phyloP scores from a whole-genome alignment of 164 flowering plant species.

The Piper betle region DNA sequence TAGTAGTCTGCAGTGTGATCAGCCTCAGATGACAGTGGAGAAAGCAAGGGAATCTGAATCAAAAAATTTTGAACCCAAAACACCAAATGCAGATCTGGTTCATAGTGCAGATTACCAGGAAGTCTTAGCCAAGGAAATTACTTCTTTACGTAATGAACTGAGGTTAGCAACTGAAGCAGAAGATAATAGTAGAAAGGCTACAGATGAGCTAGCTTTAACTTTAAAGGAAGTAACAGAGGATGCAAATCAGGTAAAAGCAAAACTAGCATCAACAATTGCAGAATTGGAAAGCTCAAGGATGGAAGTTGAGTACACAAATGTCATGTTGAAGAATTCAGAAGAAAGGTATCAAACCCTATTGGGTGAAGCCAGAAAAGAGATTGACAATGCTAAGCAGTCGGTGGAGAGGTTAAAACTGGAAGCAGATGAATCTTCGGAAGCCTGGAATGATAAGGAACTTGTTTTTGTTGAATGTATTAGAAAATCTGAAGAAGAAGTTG shows the following conservation, averaged over 20 bases:
- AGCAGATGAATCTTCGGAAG: slow-evolving; percentile 55
- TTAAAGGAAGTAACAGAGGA: slow-evolving; percentile 63
- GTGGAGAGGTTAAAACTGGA: slow-evolving; percentile 51
- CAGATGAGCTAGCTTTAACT: slow-evolving; percentile 74
- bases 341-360: slow-evolving; percentile 25
- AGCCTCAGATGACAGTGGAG: slow-evolving; percentile 29
- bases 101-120: neutral
- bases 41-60: slow-evolving; percentile 32
- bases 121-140: slow-evolving; percentile 19
- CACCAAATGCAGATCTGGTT: neutral
- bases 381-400: slow-evolving; percentile 28
- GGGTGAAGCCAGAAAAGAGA: slow-evolving; percentile 42
- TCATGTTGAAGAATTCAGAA: slow-evolving; percentile 18
- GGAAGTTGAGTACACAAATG: slow-evolving; percentile 30
- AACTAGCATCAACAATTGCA: slow-evolving; percentile 18
- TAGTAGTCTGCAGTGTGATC: slow-evolving; percentile 16
- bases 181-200: slow-evolving; percentile 54
- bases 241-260: slow-evolving; percentile 35
- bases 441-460: slow-evolving; percentile 66
- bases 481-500: slow-evolving; percentile 53
- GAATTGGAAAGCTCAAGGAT: slow-evolving; percentile 26
- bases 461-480: slow-evolving; percentile 60
- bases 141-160: slow-evolving; percentile 32
- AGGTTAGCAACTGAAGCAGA: slow-evolving; percentile 56
- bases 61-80: slow-evolving; percentile 10